These are phyloP conservation scores for Entomortierella parvispora DNA, from an alignment of 192 early-diverging fungal species.

Conservation along the genomic window DNA sequence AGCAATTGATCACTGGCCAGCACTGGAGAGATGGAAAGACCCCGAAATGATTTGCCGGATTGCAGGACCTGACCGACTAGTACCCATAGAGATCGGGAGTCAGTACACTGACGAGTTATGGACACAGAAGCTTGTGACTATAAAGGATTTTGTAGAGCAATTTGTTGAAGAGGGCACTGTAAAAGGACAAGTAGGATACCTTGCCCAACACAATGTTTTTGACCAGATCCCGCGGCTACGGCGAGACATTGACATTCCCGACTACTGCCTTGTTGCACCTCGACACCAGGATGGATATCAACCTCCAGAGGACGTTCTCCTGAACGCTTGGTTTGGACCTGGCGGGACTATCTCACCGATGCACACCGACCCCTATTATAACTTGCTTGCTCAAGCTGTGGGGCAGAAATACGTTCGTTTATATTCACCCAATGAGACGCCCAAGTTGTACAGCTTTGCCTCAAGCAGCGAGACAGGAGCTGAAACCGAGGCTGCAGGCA, in stretches of 20 bases:
- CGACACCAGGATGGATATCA: conserved; percentile 30
- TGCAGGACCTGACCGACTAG: conserved; percentile 72
- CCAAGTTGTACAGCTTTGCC: conserved; percentile 73
- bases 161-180: too few species aligned
- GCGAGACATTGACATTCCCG: conserved; percentile 78
- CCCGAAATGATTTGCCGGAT: conserved; percentile 64
- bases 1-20: conserved; percentile 75
- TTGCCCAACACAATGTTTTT: conserved; percentile 91
- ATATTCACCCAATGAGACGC: conserved; percentile 70
- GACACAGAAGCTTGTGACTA: conserved; percentile 76
- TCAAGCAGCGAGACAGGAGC: background rate
- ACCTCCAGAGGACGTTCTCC: conserved; percentile 57
- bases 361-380: conserved; percentile 85
- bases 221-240: conserved; percentile 75
- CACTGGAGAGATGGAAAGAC: conserved; percentile 69
- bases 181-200: conserved; percentile 76
- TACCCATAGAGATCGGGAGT: conserved; percentile 85
- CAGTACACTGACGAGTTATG: conserved; percentile 83
- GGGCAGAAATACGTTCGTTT: conserved; percentile 84
- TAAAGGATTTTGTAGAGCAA: conserved; percentile 75
- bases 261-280: conserved; percentile 75
- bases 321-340: conserved; percentile 89
- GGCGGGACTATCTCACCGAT: conserved; percentile 82
- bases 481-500: background rate
- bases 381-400: conserved; percentile 86